Base-by-base conservation (phyloP, 2,329 filamentous ascomycete genomes). In the Sporothrix inflata region DNA sequence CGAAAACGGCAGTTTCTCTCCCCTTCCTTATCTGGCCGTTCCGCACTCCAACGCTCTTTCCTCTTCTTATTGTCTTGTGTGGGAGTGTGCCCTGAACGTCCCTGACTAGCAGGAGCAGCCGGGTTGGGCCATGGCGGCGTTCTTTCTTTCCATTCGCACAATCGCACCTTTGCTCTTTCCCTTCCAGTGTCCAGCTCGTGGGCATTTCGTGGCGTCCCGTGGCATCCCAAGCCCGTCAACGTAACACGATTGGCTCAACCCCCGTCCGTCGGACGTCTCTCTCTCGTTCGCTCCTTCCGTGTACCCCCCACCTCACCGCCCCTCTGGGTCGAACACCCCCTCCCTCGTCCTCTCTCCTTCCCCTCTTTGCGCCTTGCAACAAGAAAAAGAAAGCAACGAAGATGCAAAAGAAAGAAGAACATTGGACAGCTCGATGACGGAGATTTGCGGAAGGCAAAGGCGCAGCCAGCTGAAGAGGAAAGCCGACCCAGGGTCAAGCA, bases 251-350 rank as follows among this genome's bases (percentile, higher is more conserved):
- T 67, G 30, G 27, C n/a, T 21, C 11, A 9, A 6, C 47, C 1
- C n/a, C 34, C 30, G 34, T 34, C 30, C 30, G 16, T 65, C n/a
- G 40, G 34, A 71, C n/a, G 60, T n/a, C 27, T 11, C 6, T 65
- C 42, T 66, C 69, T 71, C 57, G 45, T 34, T 71, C 57, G 51
- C 53, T 55, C 70, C 27, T 49, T 49, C 34, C 40, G 65, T 42
- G 30, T 55, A 34, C 60, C 21, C 63, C 70, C 47, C n/a, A n/a
- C 34, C 49, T 61, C 70, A 71, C 70, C 70, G 63, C 70, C 63
- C 60, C 40, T 71, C 70, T 68, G 70, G 70, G 61, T 71, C 69
- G 21, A 45, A 24, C 45, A 21, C 65, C 49, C n/a, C 30, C 19
- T 45, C 66, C 27, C n/a, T 4, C n/a, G 45, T 21, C 27, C 19